Evolutionary conservation across 371 early-diverging fungal species (phyloP), one percentile per base, ranked within the genome.

Genomic region (Thermomucor indicae-seudaticae): DNA sequence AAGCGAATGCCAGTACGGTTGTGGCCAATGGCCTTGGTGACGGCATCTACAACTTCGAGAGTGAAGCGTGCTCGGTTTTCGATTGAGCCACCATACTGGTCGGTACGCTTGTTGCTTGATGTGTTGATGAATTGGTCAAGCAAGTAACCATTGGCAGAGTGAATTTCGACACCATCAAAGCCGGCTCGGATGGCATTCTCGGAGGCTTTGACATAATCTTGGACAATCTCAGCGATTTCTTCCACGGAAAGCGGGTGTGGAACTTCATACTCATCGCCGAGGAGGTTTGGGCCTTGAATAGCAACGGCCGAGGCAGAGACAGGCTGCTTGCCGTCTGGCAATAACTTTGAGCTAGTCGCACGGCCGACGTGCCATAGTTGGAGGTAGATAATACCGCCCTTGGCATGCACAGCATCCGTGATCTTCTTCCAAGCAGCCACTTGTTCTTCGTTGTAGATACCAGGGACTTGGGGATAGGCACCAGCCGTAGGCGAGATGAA

Each of bases 121-220:
- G 43, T 34, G 10, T 60, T 50, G 7, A 55, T 14, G 37, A 86
- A 58, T 41, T 81, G 77, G 39, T 77, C 67, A 38, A 83, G 34
- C 46, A 87, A 63, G 58, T 81, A 84, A 1, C 84, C 84, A 41
- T 86, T 78, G 0, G 82, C 86, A 47, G 63, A 75, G 60, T 90
- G 89, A 20, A 90, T 67, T 48, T 88, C 84, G 4, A 88, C 62
- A 27, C 77, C 83, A 43, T 88, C 84, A 54, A 88, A 86, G 1
- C 79, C 85, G 8, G 76, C 75, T 32, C 51, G 43, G 16, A 65
- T 46, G 32, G 76, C 58, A 32, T 67, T 53, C 40, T 53, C 31
- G 24, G 76, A 75, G 5, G 83, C 78, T 6, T 51, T 46, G 7
- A 35, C 82, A 72, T 85, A 95, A n/a, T 79, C 80, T 19, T 70